Base-by-base conservation (phyloP, 2,329 filamentous ascomycete species). In the Talaromyces albobiverticillius region DNA sequence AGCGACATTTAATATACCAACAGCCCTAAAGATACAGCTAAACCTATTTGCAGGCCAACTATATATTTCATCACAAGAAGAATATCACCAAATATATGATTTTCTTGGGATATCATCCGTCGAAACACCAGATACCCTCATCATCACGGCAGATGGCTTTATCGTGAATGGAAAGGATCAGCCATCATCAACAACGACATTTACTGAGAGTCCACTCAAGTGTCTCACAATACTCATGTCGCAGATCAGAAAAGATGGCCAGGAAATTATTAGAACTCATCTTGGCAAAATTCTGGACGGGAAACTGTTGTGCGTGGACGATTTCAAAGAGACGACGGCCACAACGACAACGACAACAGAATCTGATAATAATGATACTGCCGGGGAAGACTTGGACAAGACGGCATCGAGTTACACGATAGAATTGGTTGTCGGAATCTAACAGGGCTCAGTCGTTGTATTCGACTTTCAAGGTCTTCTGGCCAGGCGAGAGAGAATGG, bases 11-110 rank as follows among this genome's bases (percentile, higher is more conserved):
- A 3, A 38, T 6, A 20, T 38, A 38, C 16, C 36, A n/a, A 38
- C n/a, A 20, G 36, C 18, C 36, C 36, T 38, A 3, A 38, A 20
- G 36, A 46, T 25, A 14, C 74, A 82, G 53, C 74, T 90, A 0
- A 86, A 87, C 41, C 68, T 90, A 0, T 89, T 90, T 52, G 75
- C 87, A 0, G 87, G 87, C 0, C 84, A 87, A 52, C 73, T 89
- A 0, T 90, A 89, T 59, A 71, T 89, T 9, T 66, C 64, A 0
- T 77, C 73, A 0, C 81, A 76, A 41, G 55, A 69, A 0, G 79
- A 88, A 51, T 90, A 89, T 45, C 41, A 10, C 14, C 41, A 45
- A 45, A 2, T 45, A 10, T 45, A 20, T 26, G 41, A 45, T 8
- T 45, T 45, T 57, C 58, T 64, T 0, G 64, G 69, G 1, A 61